These are phyloP conservation scores for Aureobasidium lini DNA, from an alignment of 2,329 filamentous ascomycete genomes.

Conservation along the genomic window DNA sequence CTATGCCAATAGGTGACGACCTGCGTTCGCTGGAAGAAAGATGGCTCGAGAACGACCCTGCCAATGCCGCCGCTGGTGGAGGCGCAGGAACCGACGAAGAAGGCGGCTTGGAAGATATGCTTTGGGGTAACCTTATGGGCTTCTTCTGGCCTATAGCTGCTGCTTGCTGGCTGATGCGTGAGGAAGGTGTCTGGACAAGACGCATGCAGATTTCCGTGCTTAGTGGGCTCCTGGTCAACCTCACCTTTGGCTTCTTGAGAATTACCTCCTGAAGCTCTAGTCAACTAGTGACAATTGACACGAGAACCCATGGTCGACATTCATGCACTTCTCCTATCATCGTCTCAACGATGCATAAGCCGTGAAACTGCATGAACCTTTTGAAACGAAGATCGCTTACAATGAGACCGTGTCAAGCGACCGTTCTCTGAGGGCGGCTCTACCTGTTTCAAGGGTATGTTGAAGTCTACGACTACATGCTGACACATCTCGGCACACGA, in stretches of 20 bases:
- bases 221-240: conserved; percentile 73
- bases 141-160: conserved; percentile 93
- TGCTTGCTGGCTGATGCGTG: conserved; percentile 73
- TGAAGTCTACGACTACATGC: too few species aligned
- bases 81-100: conserved; percentile 45
- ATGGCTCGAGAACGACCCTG: conserved; percentile 68
- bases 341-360: too few species aligned
- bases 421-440: too few species aligned
- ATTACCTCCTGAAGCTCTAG: conserved; percentile 31
- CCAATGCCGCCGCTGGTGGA: conserved; percentile 28
- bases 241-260: conserved; percentile 65
- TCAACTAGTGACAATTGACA: too few species aligned
- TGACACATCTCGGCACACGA: too few species aligned
- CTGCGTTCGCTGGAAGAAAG: conserved; percentile 75
- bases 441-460: too few species aligned
- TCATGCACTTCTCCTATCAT: too few species aligned
- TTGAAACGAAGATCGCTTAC: too few species aligned
- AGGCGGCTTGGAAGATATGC: conserved; percentile 71
- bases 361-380: too few species aligned
- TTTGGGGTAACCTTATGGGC: conserved; percentile 81
- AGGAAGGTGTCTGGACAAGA: conserved; percentile 80
- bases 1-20: conserved; percentile 71
- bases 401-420: too few species aligned
- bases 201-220: conserved; percentile 80
- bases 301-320: too few species aligned